Evolutionary conservation across 805 yeast species (phyloP).

Genomic region (Yamadazyma laniorum): DNA sequence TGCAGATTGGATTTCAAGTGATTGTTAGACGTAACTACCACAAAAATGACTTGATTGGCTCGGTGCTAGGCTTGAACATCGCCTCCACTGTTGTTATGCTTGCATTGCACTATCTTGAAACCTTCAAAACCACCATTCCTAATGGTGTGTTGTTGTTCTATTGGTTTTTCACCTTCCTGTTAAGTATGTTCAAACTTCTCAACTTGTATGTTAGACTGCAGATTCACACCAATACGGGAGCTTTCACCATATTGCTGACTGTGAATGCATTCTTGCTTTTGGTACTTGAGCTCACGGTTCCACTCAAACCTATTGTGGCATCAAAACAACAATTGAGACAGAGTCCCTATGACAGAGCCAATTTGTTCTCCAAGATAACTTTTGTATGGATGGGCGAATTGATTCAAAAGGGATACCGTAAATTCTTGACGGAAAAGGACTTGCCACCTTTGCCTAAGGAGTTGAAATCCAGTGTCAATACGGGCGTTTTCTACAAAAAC

Average conservation of each 20-base stretch:
- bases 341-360: conserved; percentile 55
- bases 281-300: conserved; percentile 42
- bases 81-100: conserved; percentile 51
- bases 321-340: conserved; percentile 14
- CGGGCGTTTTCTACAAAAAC: conserved; percentile 47
- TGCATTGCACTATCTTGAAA: conserved; percentile 68
- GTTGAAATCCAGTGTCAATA: conserved; percentile 54
- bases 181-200: conserved; percentile 45
- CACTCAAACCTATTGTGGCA: conserved; percentile 28
- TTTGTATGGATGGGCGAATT: conserved; percentile 90
- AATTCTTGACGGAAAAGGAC: conserved; percentile 56
- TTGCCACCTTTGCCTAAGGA: conserved; percentile 75
- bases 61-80: conserved; percentile 27
- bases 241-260: conserved; percentile 29
- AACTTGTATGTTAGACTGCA: conserved; percentile 39
- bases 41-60: conserved; percentile 23
- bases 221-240: conserved; percentile 18
- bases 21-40: conserved; percentile 16
- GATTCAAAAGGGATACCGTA: conserved; percentile 73
- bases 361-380: conserved; percentile 72
- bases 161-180: conserved; percentile 62
- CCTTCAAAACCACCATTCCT: conserved; percentile 61
- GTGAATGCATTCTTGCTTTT: conserved; percentile 43
- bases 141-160: conserved; percentile 66
- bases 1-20: conserved; percentile 40